Evolutionary conservation across 2,329 filamentous ascomycete species (phyloP), one percentile per base, ranked within the genome.

Genomic region (Penicillium paneum): DNA sequence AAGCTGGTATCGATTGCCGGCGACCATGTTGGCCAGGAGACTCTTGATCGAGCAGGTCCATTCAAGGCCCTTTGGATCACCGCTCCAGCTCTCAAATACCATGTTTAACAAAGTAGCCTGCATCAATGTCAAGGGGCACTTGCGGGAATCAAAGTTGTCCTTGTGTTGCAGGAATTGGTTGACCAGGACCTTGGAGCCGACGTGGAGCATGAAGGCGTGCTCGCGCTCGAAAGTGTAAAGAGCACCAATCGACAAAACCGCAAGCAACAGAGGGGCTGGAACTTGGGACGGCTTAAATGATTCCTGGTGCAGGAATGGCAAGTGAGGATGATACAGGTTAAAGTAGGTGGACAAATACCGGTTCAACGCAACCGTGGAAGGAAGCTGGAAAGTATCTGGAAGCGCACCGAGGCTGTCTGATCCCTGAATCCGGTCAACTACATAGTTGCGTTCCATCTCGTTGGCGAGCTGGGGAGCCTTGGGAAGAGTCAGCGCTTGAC

Each of bases 41-140:
- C 91, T 96, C 83, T 97, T 97, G 76, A 99, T 97, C 2, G 94
- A 97, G 74, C 93, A 97, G 34, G 94, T 92, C 94, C 94, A 99
- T 74, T 99, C 94, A 3, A 99, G 82, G 35, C 94, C 94, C 76
- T 97, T 97, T 34, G 94, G 89, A 69, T 97, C 94, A 67, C 94
- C 94, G 72, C 94, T 97, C 94, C 94, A 99, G 79, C 92, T 97
- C 52, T 94, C 91, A 72, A 99, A 97, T 62, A 97, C 87, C 94
- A 97, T 97, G 80, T 99, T 99, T 55, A 99, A 80, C 50, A 99
- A 79, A 3, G 92, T 96, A 72, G 90, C 91, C 73, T 99, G 94
- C 91, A 97, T 97, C 44, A 93, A 94, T 93, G 94, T 97, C 13
- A 99, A 77, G 4, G 94, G 94, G 67, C 93, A 97, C 74, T 97